A percentile compares a stretch with the other conserved stretches of the same genome.
Conservation (phyloP, 495 filamentous ascomycete genomes). For the Trichoderma reesei region DNA sequence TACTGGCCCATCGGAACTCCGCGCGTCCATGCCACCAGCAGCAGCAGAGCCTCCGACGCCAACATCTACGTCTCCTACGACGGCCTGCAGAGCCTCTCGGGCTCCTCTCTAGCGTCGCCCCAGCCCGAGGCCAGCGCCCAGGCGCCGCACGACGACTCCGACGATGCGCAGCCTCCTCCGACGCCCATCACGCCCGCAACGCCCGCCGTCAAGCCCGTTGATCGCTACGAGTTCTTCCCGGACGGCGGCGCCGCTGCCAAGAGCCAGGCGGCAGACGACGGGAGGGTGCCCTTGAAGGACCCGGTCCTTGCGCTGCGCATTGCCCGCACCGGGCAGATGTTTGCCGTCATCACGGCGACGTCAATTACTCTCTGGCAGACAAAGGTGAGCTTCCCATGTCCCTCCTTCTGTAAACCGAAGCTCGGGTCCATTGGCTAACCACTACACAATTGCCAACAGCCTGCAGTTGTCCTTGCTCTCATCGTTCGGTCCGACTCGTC, state of each 20-base stretch:
- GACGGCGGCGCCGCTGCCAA: neutral
- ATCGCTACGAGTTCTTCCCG: constrained; percentile 34
- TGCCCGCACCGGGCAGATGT: constrained; percentile 74
- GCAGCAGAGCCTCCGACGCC: constrained; percentile 41
- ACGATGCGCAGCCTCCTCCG: constrained; percentile 17
- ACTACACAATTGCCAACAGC: constrained; percentile 39
- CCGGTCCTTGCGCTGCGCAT: constrained; percentile 65
- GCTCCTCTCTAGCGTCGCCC: constrained; percentile 28
- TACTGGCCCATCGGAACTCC: constrained; percentile 96
- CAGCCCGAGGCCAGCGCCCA: constrained; percentile 19
- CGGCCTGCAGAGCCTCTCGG: constrained; percentile 22
- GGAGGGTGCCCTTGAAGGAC: constrained; percentile 32
- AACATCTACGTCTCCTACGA: constrained; percentile 32
- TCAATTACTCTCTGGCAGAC: constrained; percentile 91
- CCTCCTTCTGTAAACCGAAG: neutral
- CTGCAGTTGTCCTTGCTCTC: constrained; percentile 76
- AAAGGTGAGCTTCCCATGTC: constrained; percentile 50
- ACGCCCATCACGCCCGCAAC: constrained; percentile 41
- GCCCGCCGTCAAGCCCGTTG: constrained; percentile 43
- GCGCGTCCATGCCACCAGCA: constrained; percentile 68
- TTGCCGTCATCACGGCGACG: constrained; percentile 76
- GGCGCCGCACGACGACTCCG: constrained; percentile 21
- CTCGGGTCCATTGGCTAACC: neutral
- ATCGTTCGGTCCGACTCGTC: constrained; percentile 73
- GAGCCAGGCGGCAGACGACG: constrained; percentile 11